Conservation (phyloP, 192 early-diverging fungal genomes). For the Gryganskiella cystojenkinii region DNA sequence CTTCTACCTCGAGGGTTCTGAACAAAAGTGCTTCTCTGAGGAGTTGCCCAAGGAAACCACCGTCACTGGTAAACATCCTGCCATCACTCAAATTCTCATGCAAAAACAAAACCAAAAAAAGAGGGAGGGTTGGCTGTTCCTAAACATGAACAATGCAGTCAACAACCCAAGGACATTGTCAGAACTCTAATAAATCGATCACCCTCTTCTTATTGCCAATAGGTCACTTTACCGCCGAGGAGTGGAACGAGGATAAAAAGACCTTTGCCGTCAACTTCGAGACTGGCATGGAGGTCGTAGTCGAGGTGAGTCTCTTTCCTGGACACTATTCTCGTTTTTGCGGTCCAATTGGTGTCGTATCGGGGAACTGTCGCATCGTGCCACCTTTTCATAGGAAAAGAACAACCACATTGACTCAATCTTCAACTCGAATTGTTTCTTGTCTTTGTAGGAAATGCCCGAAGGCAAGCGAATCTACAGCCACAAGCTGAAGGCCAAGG, state of each 20-base stretch:
- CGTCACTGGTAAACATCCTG: slow-evolving; percentile 86
- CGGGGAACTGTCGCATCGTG: not conserved
- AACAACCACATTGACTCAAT: not conserved
- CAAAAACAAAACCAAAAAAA: no score
- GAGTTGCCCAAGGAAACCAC: slow-evolving; percentile 92
- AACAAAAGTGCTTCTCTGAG: slow-evolving; percentile 94
- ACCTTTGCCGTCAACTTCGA: slow-evolving; percentile 71
- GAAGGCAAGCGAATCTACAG: slow-evolving; percentile 70
- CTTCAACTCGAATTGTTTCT: no score
- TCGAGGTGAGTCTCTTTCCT: slow-evolving; percentile 64
- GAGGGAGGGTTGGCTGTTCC: not conserved
- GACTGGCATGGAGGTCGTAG: slow-evolving; percentile 74
- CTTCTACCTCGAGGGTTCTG: slow-evolving; percentile 91
- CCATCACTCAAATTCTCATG: no score
- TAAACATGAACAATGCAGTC: no score
- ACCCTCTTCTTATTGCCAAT: not conserved
- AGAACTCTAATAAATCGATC: not conserved
- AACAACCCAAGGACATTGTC: no score
- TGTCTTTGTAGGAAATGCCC: slow-evolving; percentile 58
- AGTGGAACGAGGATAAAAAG: slow-evolving; percentile 74
- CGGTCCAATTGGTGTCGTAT: not conserved
- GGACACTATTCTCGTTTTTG: not conserved
- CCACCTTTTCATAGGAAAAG: not conserved
- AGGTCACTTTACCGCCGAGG: slow-evolving; percentile 84
- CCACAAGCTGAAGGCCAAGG: slow-evolving; percentile 76